Evolutionary conservation across 2,329 filamentous ascomycete species (phyloP), one percentile per base, ranked within the genome.

Genomic region (Botrytis deweyae): DNA sequence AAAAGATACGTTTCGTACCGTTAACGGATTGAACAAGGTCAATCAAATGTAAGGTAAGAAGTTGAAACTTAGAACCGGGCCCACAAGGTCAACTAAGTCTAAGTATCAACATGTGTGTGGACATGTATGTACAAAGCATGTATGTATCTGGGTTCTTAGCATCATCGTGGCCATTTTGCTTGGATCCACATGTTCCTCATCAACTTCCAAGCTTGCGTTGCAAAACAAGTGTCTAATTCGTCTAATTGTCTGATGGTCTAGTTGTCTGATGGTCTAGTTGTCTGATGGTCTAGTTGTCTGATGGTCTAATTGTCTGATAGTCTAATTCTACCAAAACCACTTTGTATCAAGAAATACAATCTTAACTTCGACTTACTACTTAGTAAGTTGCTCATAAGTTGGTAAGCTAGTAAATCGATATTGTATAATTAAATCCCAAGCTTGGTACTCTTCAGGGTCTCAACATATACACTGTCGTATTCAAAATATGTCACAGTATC

Each of bases 11-110:
- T 67, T 52, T 52, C 33, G 64, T 38, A 67, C 14, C 33, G 44
- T 67, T 46, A 67, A 67, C 14, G 64, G 64, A 20, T 64, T 44
- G 52, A 64, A 64, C 25, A 64, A 40, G 38, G 38, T 42, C 62
- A 40, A 63, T 63, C 36, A 63, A 18, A 63, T 40, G 61, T 40
- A 62, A 40, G 33, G 33, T 62, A 25, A 16, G 52, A 58, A 58
- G 52, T 58, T 58, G n/a, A 29, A 58, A 58, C 25, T 29, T 58
- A 58, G 52, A 58, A 9, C 52, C n/a, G n/a, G 52, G 52, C 52
- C 52, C 52, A 58, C 52, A n/a, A 8, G 52, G 6, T 58, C 52
- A 29, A 29, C 52, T 9, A 58, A 29, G 29, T 8, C n/a, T 6
- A 16, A 29, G 14, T 18, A 58, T 18, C 14, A 29, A 58, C 14